phyloP scores from a whole-genome alignment of 2,329 filamentous ascomycete species.

The Proliferodiscus dingleyae region DNA sequence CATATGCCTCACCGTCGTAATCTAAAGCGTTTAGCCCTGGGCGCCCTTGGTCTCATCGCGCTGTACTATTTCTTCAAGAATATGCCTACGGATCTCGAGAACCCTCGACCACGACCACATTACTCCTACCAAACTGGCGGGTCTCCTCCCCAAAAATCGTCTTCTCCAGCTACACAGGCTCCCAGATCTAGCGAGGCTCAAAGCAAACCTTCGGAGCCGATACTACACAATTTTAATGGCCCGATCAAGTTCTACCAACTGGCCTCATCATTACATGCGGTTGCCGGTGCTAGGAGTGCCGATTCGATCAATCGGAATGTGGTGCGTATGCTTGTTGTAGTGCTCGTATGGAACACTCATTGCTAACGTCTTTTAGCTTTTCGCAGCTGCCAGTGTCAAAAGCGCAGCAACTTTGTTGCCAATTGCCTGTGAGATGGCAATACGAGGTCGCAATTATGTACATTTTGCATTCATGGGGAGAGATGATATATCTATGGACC shows the following conservation, averaged over 20 bases:
- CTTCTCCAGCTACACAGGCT: conserved; percentile 4
- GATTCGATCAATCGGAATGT: conserved; percentile 60
- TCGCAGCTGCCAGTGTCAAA: conserved; percentile 68
- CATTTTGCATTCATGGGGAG: conserved; percentile 78
- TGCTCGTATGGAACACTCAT: background rate
- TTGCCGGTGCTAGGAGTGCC: conserved; percentile 48
- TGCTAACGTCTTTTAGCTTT: conserved; percentile 44
- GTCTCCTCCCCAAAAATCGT: background rate
- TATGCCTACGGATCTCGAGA: conserved; percentile 48
- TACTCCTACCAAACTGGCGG: conserved; percentile 29
- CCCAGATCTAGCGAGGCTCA: conserved; percentile 3
- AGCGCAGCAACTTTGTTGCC: conserved; percentile 71
- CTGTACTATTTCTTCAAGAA: conserved; percentile 63
- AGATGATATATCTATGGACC: conserved; percentile 62
- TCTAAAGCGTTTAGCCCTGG: conserved; percentile 48
- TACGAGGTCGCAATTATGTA: conserved; percentile 63
- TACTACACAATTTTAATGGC: conserved; percentile 57
- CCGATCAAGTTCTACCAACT: conserved; percentile 65
- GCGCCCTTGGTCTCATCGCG: conserved; percentile 42
- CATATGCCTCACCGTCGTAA: conserved; percentile 49
- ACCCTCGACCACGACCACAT: conserved; percentile 30
- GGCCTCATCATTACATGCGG: conserved; percentile 55
- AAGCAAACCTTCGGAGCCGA: conserved; percentile 20
- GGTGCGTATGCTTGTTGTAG: conserved; percentile 42
- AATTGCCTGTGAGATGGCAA: conserved; percentile 81